Conservation (phyloP, 108 stramenopile genomes). For the Skeletonema costatum region DNA sequence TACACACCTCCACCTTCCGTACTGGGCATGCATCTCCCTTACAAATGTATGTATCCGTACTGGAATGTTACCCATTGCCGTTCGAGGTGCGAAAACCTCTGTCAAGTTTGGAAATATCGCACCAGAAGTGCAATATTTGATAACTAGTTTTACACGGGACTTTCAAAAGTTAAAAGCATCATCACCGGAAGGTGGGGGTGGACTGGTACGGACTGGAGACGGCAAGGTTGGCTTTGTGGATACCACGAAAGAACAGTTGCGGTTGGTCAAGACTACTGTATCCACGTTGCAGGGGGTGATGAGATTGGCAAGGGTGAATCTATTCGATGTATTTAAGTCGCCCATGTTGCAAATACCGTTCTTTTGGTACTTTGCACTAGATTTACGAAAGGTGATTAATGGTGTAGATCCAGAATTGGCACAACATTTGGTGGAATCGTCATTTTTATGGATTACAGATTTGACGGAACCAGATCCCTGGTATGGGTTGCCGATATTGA, state of each 20-base stretch:
- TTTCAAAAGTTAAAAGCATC: constrained; percentile 52
- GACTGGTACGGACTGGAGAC: background rate
- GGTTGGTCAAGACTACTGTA: constrained; percentile 53
- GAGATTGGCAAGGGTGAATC: constrained; percentile 73
- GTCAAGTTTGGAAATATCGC: constrained; percentile 74
- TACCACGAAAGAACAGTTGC: constrained; percentile 30
- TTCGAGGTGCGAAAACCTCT: constrained; percentile 67
- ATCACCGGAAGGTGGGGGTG: constrained; percentile 18
- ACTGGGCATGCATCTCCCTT: constrained; percentile 79
- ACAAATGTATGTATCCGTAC: constrained; percentile 70
- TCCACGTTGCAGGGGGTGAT: constrained; percentile 61
- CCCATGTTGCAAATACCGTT: constrained; percentile 82
- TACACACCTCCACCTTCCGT: constrained; percentile 52
- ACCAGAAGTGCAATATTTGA: constrained; percentile 83
- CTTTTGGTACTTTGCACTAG: constrained; percentile 79
- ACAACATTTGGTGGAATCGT: constrained; percentile 68
- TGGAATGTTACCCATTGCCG: constrained; percentile 70
- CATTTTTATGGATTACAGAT: constrained; percentile 77
- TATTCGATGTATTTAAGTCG: constrained; percentile 72
- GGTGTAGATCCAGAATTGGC: constrained; percentile 80
- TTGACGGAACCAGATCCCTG: constrained; percentile 90
- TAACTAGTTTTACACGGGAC: constrained; percentile 73
- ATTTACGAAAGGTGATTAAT: constrained; percentile 82
- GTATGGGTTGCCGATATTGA: constrained; percentile 80
- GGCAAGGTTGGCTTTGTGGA: background rate